Percentiles rank a stretch among this genome's conserved stretches.
Conservation (phyloP, 2,329 filamentous ascomycete genomes). For the Lachnellula subtilissima region DNA sequence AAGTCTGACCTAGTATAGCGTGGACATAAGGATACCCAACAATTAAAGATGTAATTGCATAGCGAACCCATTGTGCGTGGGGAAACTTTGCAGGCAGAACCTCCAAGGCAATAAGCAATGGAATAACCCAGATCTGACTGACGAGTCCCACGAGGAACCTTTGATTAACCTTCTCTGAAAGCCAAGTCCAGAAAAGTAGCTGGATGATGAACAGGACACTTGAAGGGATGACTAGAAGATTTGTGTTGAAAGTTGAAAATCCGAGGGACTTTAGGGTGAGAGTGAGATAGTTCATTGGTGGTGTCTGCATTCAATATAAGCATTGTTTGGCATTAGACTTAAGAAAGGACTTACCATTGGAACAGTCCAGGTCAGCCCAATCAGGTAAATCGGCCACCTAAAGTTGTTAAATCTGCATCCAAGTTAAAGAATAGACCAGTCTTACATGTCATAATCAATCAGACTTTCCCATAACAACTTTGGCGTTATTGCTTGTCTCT, state of each 20-base stretch:
- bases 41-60: constrained; percentile 29
- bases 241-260: constrained; percentile 35
- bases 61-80: constrained; percentile 20
- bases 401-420: not conserved
- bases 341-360: constrained; percentile 23
- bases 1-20: constrained; percentile 33
- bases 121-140: constrained; percentile 36
- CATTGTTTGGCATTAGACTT: not conserved
- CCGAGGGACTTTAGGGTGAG: constrained; percentile 38
- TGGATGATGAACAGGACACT: constrained; percentile 39
- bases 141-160: constrained; percentile 32
- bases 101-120: constrained; percentile 32
- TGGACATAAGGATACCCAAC: constrained; percentile 21
- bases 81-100: constrained; percentile 15
- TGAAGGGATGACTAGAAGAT: constrained; percentile 39
- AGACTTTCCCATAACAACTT: constrained; percentile 34
- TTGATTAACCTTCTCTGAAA: constrained; percentile 38
- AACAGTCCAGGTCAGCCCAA: constrained; percentile 44
- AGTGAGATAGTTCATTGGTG: constrained; percentile 46
- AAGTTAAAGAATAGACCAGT: not conserved
- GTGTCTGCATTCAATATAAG: constrained; percentile 29
- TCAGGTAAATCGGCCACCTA: constrained; percentile 40
- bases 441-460: constrained; percentile 49
- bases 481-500: constrained; percentile 44
- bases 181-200: constrained; percentile 41